Base-by-base conservation (phyloP, 2,329 filamentous ascomycete species). In the Endoconidiophora polonica region DNA sequence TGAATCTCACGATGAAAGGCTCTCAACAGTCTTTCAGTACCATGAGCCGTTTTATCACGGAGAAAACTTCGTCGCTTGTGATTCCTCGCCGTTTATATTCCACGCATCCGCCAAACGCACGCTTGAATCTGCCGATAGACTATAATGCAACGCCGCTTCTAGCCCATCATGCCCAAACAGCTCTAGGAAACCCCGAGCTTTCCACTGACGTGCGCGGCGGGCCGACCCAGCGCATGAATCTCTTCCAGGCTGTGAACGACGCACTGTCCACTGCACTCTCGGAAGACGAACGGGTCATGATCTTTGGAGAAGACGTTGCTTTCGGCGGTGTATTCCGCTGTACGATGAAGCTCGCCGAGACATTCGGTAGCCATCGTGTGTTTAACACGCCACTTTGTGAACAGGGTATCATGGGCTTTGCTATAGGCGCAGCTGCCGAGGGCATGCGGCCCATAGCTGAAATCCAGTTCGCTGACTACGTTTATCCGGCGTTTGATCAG, bases 251-350 rank as follows among this genome's bases (percentile, higher is more conserved):
- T 46, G 79, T 98, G 69, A 96, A 96, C 62, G 80, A 90, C 56
- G 88, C 90, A 9, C 72, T 98, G 20, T 77, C 83, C 20, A 84
- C 82, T 53, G 86, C 90, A 22, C 73, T 98, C 24, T 77, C 82
- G 14, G 77, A 81, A 36, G 88, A 95, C 58, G 86, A 94, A 56
- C 79, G 81, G 16, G 86, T 94, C 20, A 69, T 96, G 51, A 73
- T 98, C 7, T 98, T 98, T 59, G 91, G 91, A 40, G 91, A 98
- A 65, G 91, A 98, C 61, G 87, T 98, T 5, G 86, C 91, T 12
- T 98, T 98, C 56, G 91, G 91, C 40, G 91, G 91, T 49, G 91
- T 98, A 14, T 98, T 98, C 61, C 77, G 91, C 51, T 95, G 87
- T 66, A 90, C 86, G 29, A 90, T 91, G 79, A 86, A 88, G 58